Percentiles rank a stretch among this genome's conserved stretches.
phyloP scores from a whole-genome alignment of 495 filamentous ascomycete genomes.

The Penicillium verhagenii region DNA sequence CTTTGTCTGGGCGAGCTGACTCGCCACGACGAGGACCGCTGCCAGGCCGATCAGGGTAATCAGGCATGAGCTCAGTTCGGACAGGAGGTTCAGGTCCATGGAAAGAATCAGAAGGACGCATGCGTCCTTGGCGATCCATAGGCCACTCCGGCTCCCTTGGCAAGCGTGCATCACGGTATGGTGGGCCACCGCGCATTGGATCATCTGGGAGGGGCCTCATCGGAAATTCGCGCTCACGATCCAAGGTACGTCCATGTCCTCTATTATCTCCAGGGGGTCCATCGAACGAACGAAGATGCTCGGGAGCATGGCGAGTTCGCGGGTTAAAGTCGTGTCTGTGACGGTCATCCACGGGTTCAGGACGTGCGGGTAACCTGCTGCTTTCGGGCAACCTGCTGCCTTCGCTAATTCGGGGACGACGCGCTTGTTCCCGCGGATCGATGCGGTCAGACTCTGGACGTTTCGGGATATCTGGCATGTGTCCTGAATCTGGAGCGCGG shows the following conservation, averaged over 20 bases:
- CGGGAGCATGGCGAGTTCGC: slow-evolving; percentile 36
- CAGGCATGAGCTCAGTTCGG: slow-evolving; percentile 39
- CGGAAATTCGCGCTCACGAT: slow-evolving; percentile 37
- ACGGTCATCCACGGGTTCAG: slow-evolving; percentile 40
- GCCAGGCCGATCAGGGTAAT: slow-evolving; percentile 30
- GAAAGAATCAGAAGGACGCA: slow-evolving; percentile 29
- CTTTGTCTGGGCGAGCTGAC: slow-evolving; percentile 31
- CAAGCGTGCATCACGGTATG: slow-evolving; percentile 34
- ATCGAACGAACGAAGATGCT: slow-evolving; percentile 38
- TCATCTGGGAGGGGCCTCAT: slow-evolving; percentile 37
- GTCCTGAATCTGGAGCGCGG: slow-evolving; percentile 29
- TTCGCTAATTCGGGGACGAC: slow-evolving; percentile 33
- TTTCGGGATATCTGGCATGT: slow-evolving; percentile 33
- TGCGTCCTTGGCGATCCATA: slow-evolving; percentile 34
- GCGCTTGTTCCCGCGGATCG: slow-evolving; percentile 30
- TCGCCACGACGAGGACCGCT: slow-evolving; percentile 39
- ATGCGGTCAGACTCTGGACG: slow-evolving; percentile 38
- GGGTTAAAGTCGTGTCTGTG: slow-evolving; percentile 41
- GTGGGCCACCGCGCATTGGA: slow-evolving; percentile 40
- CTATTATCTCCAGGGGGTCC: slow-evolving; percentile 24
- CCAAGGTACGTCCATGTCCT: slow-evolving; percentile 30
- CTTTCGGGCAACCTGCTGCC: too few species aligned
- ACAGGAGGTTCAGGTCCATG: slow-evolving; percentile 32
- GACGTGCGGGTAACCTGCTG: slow-evolving; percentile 38
- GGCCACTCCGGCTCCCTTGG: slow-evolving; percentile 39